phyloP scores from a whole-genome alignment of 2,329 filamentous ascomycete genomes.

The Arthroderma uncinatum region DNA sequence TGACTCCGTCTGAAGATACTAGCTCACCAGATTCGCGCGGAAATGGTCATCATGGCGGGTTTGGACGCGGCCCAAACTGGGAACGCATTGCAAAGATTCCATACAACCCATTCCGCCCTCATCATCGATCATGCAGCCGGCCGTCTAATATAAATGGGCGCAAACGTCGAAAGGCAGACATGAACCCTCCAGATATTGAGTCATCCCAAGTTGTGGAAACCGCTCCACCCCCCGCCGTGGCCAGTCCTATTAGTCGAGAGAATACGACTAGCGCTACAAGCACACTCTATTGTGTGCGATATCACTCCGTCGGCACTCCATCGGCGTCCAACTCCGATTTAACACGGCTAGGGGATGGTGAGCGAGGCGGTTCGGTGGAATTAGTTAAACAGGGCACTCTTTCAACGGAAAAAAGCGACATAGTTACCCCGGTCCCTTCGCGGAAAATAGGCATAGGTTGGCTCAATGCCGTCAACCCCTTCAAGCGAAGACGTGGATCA shows the following conservation, averaged over 20 bases:
- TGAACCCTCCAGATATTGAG: neutral
- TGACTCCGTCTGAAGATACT: conserved; percentile 48
- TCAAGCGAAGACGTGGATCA: conserved; percentile 47
- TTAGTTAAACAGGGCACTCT: conserved; percentile 18
- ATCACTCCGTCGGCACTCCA: conserved; percentile 44
- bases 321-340: conserved; percentile 31
- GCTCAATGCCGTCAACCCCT: conserved; percentile 45
- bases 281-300: conserved; percentile 53
- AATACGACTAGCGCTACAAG: conserved; percentile 53
- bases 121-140: conserved; percentile 16
- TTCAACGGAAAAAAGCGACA: no score
- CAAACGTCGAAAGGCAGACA: conserved; percentile 5
- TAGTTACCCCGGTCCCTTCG: conserved; percentile 18
- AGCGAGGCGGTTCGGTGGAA: conserved; percentile 26
- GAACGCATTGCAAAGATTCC: conserved; percentile 11
- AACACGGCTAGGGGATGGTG: conserved; percentile 1
- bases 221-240: conserved; percentile 37
- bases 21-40: conserved; percentile 31
- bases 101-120: neutral
- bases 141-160: conserved; percentile 5
- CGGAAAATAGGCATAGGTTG: conserved; percentile 31
- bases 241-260: conserved; percentile 48
- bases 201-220: conserved; percentile 18
- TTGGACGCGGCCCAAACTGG: conserved; percentile 25
- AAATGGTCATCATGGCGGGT: conserved; percentile 27